These are phyloP conservation scores for Fusarium praegraminearum DNA, from an alignment of 2,329 filamentous ascomycete species.

Conservation along the genomic window DNA sequence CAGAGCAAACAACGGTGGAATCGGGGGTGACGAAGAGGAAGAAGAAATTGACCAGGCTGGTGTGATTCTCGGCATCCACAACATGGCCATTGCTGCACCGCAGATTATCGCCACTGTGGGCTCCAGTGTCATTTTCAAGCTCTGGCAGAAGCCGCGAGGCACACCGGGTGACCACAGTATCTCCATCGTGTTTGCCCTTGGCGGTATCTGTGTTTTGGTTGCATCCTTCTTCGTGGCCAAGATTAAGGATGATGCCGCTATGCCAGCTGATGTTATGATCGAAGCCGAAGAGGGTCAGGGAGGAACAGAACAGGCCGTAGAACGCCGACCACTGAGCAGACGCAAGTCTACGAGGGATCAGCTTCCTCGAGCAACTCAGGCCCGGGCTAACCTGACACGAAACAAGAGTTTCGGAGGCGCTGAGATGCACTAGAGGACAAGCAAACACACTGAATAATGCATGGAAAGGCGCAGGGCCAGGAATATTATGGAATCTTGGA, in stretches of 20 bases:
- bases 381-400: slow-evolving; percentile 61
- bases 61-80: slow-evolving; percentile 93
- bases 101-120: slow-evolving; percentile 91
- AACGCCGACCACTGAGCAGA: slow-evolving; percentile 45
- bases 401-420: slow-evolving; percentile 63
- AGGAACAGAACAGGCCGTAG: slow-evolving; percentile 48
- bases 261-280: slow-evolving; percentile 54
- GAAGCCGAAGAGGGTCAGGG: slow-evolving; percentile 59
- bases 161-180: slow-evolving; percentile 88
- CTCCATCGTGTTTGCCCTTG: slow-evolving; percentile 85
- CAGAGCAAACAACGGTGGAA: slow-evolving; percentile 23
- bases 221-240: slow-evolving; percentile 79
- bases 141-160: slow-evolving; percentile 88
- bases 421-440: slow-evolving; percentile 50
- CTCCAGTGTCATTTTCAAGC: slow-evolving; percentile 85
- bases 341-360: slow-evolving; percentile 58
- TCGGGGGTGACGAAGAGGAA: slow-evolving; percentile 52
- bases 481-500: slow-evolving; percentile 15
- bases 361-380: slow-evolving; percentile 58
- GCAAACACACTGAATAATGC: not conserved
- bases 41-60: slow-evolving; percentile 81
- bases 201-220: slow-evolving; percentile 80
- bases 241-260: slow-evolving; percentile 70
- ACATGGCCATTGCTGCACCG: slow-evolving; percentile 91
- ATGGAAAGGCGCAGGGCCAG: slow-evolving; percentile 21